Evolutionary conservation across 805 yeast genomes (phyloP).

Genomic region (Metschnikowia continentalis): DNA sequence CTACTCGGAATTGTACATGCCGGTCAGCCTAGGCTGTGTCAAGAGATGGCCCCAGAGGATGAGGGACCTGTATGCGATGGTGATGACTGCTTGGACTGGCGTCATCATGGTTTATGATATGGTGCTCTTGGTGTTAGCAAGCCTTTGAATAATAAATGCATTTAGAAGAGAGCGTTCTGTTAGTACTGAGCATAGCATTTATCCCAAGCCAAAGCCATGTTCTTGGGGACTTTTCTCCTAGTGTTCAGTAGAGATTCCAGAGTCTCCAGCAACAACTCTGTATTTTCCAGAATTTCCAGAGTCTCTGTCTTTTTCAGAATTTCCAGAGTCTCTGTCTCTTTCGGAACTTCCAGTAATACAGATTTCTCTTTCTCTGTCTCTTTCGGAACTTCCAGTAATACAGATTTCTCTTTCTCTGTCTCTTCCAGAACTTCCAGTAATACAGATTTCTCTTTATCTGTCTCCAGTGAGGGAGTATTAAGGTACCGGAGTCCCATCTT

Average conservation of each 20-base stretch:
- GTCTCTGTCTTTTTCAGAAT: too few species aligned
- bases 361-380: too few species aligned
- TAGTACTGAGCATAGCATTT: constrained; percentile 4
- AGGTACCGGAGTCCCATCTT: neutral
- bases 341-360: neutral
- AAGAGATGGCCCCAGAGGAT: neutral
- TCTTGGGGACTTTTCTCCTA: neutral
- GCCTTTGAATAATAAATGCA: neutral
- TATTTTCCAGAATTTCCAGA: neutral
- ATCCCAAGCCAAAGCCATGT: constrained; percentile 1
- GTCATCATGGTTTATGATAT: neutral
- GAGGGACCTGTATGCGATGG: neutral
- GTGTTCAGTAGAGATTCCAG: too few species aligned
- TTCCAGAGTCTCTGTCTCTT: neutral
- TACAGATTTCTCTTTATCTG: too few species aligned
- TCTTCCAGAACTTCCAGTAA: too few species aligned
- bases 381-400: too few species aligned
- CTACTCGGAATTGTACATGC: constrained; percentile 14
- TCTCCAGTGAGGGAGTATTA: too few species aligned
- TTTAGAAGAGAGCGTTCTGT: neutral
- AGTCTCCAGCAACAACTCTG: too few species aligned
- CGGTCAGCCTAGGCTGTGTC: constrained; percentile 3
- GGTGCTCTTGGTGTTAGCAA: neutral
- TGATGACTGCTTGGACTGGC: neutral
- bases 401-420: too few species aligned